Evolutionary conservation across 441 rosid genomes (phyloP), one percentile per base, ranked within the genome.

Genomic region (Erodium trifolium): DNA sequence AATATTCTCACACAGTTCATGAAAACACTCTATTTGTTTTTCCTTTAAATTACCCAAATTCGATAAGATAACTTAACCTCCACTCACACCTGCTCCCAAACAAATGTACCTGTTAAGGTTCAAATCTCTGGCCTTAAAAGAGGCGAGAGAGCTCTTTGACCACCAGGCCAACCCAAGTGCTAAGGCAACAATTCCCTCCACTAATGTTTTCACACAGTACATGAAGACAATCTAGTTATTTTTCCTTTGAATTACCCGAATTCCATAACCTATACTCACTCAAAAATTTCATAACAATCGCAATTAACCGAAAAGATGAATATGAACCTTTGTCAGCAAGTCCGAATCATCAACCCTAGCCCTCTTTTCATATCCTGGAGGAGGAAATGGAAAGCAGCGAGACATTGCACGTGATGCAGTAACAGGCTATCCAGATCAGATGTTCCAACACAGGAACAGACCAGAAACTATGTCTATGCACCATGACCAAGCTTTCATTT

Each of bases 321-420:
- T 57, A 67, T 57, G 34, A 73, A 90, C 93, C 96, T 88, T 86
- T 41, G 78, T 67, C 55, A 82, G 73, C 53, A 84, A 70, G 83
- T 82, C 90, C 17, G 82, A 16, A 57, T 78, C 83, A 70, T 88
- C 84, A 43, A 65, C 27, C 67, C 68, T 79, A 71, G 82, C 71
- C 87, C 84, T 82, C 90, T 85, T 89, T 76, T 80, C 93, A 89
- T 86, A 89, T 80, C 93, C 93, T 45, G 90, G 91, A 68, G 93
- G 93, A 19, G 90, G 93, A 78, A 89, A 88, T 60, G 93, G 93
- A 75, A 88, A 89, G 85, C 96, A 88, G 79, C 93, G 93, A 82
- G 93, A 88, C 96, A 88, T 88, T 78, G 83, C 86, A 86, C 71
- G 68, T 19, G 69, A 62, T 70, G 76, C 73, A 57, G 67, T 63